Conservation (phyloP, 306 rosid genomes). For the Fragaria iinumae region DNA sequence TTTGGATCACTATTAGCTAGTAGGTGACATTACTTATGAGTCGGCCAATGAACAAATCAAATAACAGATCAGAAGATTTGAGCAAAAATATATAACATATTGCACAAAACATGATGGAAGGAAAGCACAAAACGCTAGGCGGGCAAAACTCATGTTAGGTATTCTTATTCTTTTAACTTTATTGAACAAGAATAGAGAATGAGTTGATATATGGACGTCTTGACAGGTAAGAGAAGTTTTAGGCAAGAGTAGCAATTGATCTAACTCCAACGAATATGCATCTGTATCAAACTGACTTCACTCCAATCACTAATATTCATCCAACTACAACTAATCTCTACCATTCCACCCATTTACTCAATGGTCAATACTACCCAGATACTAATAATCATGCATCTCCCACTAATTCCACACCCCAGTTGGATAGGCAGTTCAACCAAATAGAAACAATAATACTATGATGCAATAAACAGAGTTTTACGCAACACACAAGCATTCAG, state of each 20-base stretch:
- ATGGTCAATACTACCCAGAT: neutral
- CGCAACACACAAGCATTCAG: neutral
- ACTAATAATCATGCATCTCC: neutral
- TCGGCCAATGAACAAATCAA: slow-evolving; percentile 7
- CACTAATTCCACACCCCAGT: neutral
- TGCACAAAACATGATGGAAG: neutral
- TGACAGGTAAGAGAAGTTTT: neutral
- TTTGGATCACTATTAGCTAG: neutral
- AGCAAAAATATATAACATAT: neutral
- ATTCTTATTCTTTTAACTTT: neutral
- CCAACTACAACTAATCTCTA: neutral
- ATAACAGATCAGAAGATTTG: neutral
- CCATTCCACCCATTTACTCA: neutral
- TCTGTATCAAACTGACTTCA: neutral
- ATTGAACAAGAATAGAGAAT: neutral
- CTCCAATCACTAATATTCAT: neutral
- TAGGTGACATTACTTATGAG: neutral
- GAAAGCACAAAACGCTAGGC: neutral
- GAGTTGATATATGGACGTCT: neutral
- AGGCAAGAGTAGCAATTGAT: neutral
- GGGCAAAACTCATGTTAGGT: neutral
- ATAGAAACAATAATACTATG: neutral
- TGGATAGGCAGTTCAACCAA: neutral
- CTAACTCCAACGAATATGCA: neutral
- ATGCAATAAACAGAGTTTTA: neutral